Percentiles rank a stretch among this genome's conserved stretches.
Conservation (phyloP, 2,329 filamentous ascomycete genomes). For the Fusarium sp. region DNA sequence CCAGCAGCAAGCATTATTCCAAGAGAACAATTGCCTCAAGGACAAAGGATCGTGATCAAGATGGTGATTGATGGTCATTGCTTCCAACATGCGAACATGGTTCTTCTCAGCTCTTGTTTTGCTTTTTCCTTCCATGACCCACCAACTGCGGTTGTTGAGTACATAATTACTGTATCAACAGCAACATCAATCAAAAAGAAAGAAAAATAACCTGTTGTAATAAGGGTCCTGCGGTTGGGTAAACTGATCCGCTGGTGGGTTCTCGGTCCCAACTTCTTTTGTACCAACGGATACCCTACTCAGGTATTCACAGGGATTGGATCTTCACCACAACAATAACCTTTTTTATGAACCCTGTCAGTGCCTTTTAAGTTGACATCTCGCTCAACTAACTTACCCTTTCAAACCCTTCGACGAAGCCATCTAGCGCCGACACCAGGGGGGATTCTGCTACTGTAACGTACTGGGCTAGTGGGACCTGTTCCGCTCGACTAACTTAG, state of each 20-base stretch:
- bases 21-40: constrained; percentile 19
- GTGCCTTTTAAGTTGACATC: not conserved
- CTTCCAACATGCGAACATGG: constrained; percentile 1
- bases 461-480: constrained; percentile 13
- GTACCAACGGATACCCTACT: not conserved
- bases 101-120: constrained; percentile 4
- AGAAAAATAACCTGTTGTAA: constrained; percentile 34
- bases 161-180: not conserved
- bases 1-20: constrained; percentile 4
- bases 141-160: not conserved
- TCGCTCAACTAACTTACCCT: not conserved
- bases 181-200: not conserved
- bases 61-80: constrained; percentile 3
- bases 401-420: not conserved
- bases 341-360: constrained; percentile 4
- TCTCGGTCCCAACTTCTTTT: not conserved
- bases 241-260: constrained; percentile 17
- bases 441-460: constrained; percentile 4
- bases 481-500: constrained; percentile 14
- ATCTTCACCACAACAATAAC: constrained; percentile 13
- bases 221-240: constrained; percentile 43
- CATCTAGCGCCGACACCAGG: constrained; percentile 24
- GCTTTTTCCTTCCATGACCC: constrained; percentile 11
- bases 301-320: constrained; percentile 1
- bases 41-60: constrained; percentile 5